These are phyloP conservation scores for Nothophaeocryptopus gaeumannii DNA, from an alignment of 2,329 filamentous ascomycete species.

Conservation along the genomic window DNA sequence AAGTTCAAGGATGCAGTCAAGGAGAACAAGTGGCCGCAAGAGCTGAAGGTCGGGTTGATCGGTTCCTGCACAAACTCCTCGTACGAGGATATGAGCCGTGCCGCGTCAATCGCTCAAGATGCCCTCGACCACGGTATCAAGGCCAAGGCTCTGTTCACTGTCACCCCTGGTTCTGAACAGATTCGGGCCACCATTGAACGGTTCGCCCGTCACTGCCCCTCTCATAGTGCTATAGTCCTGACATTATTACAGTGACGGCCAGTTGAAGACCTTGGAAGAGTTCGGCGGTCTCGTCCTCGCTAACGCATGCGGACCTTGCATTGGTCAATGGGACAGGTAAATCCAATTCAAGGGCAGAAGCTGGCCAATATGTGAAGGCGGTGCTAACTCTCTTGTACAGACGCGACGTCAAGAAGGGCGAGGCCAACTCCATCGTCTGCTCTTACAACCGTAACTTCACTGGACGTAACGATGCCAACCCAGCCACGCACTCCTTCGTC, in stretches of 20 bases:
- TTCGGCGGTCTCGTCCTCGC: slow-evolving; percentile 92
- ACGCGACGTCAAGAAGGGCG: slow-evolving; percentile 93
- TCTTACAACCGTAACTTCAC: slow-evolving; percentile 99
- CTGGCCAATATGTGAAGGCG: background rate
- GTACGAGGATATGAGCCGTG: slow-evolving; percentile 88
- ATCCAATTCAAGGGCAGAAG: slow-evolving; percentile 61
- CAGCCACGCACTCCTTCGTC: slow-evolving; percentile 89
- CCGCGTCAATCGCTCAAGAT: slow-evolving; percentile 85
- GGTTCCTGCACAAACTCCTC: slow-evolving; percentile 96
- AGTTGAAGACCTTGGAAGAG: slow-evolving; percentile 86
- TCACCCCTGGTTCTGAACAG: slow-evolving; percentile 96
- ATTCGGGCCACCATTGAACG: slow-evolving; percentile 85
- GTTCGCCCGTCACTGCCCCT: too few relatives aligned
- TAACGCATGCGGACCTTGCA: slow-evolving; percentile 88
- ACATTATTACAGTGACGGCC: slow-evolving; percentile 22
- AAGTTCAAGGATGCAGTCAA: slow-evolving; percentile 95
- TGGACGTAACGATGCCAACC: slow-evolving; percentile 94
- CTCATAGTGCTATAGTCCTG: too few relatives aligned
- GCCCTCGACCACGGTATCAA: slow-evolving; percentile 90
- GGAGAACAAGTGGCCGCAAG: slow-evolving; percentile 92
- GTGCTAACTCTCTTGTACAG: background rate
- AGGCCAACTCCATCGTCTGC: slow-evolving; percentile 93
- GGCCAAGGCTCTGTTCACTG: slow-evolving; percentile 87
- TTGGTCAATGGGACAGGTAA: slow-evolving; percentile 61
- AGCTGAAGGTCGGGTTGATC: slow-evolving; percentile 94